These are phyloP conservation scores for Globisporangium okanoganense DNA, from an alignment of 352 stramenopile species.

Conservation along the genomic window DNA sequence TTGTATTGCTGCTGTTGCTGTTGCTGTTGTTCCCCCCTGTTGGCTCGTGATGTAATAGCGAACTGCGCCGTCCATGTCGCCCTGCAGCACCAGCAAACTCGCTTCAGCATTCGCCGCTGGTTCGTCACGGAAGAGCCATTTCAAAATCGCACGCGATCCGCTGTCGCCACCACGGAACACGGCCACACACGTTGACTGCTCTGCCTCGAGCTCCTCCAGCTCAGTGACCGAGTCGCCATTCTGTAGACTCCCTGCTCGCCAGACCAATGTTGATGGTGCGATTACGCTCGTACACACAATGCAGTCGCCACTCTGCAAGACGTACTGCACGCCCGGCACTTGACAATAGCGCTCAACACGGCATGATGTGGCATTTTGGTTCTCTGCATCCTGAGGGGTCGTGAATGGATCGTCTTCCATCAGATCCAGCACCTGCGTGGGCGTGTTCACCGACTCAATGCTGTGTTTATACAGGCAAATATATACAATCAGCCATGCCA, in stretches of 20 bases:
- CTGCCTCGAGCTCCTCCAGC: constrained; percentile 55
- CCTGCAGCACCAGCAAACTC: constrained; percentile 41
- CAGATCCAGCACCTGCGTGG: constrained; percentile 7
- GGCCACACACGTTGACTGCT: constrained; percentile 51
- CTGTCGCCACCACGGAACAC: constrained; percentile 18
- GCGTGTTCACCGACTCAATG: constrained; percentile 3
- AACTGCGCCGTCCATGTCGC: constrained; percentile 48
- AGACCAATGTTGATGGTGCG: constrained; percentile 46
- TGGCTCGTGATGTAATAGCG: constrained; percentile 24
- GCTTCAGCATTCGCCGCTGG: background rate
- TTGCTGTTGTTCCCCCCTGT: background rate
- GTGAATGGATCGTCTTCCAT: constrained; percentile 2
- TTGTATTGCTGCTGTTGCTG: background rate
- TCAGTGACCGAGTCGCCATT: constrained; percentile 15
- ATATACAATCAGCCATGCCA: background rate
- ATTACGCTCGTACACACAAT: constrained; percentile 48
- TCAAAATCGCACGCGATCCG: constrained; percentile 17
- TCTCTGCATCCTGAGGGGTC: background rate
- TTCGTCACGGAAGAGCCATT: constrained; percentile 23
- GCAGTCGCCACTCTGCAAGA: constrained; percentile 22
- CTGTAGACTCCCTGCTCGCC: constrained; percentile 3
- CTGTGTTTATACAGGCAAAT: background rate
- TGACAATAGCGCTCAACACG: constrained; percentile 20
- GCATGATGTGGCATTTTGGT: background rate
- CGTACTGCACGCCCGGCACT: constrained; percentile 38